Base-by-base conservation (phyloP, 805 yeast genomes). In the Lachancea quebecensis region DNA sequence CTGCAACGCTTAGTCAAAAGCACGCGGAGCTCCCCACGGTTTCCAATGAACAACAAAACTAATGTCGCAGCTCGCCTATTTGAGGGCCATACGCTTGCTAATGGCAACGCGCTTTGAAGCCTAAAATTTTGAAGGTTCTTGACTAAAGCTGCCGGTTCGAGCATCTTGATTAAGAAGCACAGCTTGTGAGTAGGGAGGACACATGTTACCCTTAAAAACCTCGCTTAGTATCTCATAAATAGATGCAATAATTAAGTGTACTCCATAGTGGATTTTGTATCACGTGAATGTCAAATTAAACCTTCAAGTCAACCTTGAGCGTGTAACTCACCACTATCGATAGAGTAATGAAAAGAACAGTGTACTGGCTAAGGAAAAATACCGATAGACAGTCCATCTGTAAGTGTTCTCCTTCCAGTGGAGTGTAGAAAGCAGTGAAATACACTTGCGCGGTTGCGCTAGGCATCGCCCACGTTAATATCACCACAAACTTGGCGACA, bases 371-470 rank as follows among this genome's bases (percentile, higher is more conserved):
- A 45, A 88, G 75, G 50, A 86, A 74, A 21, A 75, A 71, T 10
- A 85, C 71, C 0, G 95, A 89, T 46, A 89, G 69, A 57, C 91
- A 82, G 57, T 89, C 95, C 79, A 88, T 79, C 62, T 87, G 90
- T 3, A 54, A 18, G 36, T 69, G 73, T 1, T 67, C 66, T 3
- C 71, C 72, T 3, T 68, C 72, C 6, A 83, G 78, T 14, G 93
- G 95, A 1, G 90, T 81, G 63, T 82, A 86, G 58, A 87, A 81
- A 2, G 96, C 91, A 2, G 98, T 90, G 52, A 90, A 74, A 64
- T 89, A 91, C 12, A 91, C 82, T 57, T 88, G 82, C 0, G 93
- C 74, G 0, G 97, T 91, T 0, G 96, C 95, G 42, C 86, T 82
- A 0, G 98, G 98, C 47, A 87, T 75, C 0, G 91, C 82, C 61